Percentiles rank a stretch among this genome's conserved stretches.
Conservation (phyloP, 257 asterid species). For the Eustoma russellianum region DNA sequence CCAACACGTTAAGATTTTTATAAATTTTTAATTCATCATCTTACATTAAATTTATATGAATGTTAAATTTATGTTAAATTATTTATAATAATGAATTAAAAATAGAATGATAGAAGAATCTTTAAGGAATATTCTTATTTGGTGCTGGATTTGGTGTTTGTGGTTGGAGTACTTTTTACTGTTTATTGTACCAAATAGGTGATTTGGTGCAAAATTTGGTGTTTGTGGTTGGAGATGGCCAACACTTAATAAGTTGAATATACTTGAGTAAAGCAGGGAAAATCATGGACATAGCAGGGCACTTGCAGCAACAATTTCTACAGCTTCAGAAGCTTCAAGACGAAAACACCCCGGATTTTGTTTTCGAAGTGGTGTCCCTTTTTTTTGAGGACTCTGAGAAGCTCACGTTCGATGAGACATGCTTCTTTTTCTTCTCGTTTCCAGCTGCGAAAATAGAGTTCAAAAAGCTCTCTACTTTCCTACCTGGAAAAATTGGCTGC, state of each 20-base stretch:
- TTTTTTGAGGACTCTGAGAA: constrained; percentile 22
- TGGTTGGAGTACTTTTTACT: no score
- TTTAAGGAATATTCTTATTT: no score
- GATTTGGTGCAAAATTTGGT: neutral
- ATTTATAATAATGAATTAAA: no score
- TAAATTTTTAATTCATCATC: no score
- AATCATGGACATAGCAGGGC: constrained; percentile 9
- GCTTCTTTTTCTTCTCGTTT: constrained; percentile 32
- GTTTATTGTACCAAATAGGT: no score
- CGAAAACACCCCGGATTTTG: constrained; percentile 24
- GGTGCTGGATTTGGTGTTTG: no score
- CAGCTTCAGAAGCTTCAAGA: constrained; percentile 22
- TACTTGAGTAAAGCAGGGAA: no score
- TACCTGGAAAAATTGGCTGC: constrained; percentile 90
- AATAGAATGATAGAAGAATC: no score
- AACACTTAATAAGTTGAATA: neutral
- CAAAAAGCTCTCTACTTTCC: constrained; percentile 61
- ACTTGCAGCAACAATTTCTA: constrained; percentile 18
- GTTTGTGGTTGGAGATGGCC: neutral
- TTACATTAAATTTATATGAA: no score
- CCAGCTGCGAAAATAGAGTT: constrained; percentile 66
- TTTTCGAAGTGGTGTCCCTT: constrained; percentile 20
- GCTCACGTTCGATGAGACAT: constrained; percentile 15
- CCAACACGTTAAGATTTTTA: no score
- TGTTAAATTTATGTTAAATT: no score